Conservation (phyloP, 495 filamentous ascomycete species). For the Penicillium canescens region DNA sequence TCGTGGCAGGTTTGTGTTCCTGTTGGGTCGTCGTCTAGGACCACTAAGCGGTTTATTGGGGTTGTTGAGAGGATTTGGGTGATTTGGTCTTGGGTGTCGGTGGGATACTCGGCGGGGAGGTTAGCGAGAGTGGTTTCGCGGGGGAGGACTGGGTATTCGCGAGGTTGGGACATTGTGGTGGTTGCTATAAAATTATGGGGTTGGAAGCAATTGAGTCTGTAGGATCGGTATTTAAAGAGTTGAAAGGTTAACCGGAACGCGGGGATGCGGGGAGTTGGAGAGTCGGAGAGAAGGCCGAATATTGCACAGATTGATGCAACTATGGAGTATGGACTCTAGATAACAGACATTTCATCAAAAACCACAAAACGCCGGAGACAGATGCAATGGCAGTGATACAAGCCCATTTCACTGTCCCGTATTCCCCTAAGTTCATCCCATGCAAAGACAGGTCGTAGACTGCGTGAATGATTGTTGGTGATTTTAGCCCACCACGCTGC, state of each 20-base stretch:
- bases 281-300: slow-evolving; percentile 27
- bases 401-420: slow-evolving; percentile 12
- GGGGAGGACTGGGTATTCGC: slow-evolving; percentile 28
- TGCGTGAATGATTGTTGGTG: slow-evolving; percentile 21
- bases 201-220: not conserved
- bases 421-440: slow-evolving; percentile 14
- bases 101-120: slow-evolving; percentile 33
- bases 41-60: slow-evolving; percentile 42
- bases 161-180: slow-evolving; percentile 21
- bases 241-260: not conserved
- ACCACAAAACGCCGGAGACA: slow-evolving; percentile 4
- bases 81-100: slow-evolving; percentile 37
- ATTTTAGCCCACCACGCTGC: slow-evolving; percentile 79
- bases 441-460: slow-evolving; percentile 28
- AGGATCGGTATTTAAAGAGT: not conserved
- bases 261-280: slow-evolving; percentile 16
- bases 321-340: not conserved
- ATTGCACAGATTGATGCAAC: slow-evolving; percentile 11
- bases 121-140: slow-evolving; percentile 31
- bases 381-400: slow-evolving; percentile 23
- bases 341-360: not conserved
- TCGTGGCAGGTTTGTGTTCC: slow-evolving; percentile 59
- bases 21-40: slow-evolving; percentile 58
- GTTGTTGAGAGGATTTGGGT: slow-evolving; percentile 31
- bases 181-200: not conserved